Evolutionary conservation across 2,329 filamentous ascomycete species (phyloP), one percentile per base, ranked within the genome.

Genomic region (Nigrograna mackinnonii): DNA sequence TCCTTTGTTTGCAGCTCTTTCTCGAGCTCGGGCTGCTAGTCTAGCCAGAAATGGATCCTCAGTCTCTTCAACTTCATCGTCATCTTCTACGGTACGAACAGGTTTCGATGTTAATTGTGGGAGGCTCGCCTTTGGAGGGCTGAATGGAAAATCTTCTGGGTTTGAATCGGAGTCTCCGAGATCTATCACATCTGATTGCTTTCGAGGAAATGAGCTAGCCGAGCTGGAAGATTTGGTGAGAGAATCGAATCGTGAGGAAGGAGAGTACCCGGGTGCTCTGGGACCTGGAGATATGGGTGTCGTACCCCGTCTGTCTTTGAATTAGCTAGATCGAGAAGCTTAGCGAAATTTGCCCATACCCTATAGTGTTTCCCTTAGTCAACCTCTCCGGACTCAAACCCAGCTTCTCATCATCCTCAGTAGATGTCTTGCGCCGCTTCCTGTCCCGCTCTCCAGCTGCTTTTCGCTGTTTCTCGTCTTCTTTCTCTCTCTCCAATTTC

Each of bases 51-150:
- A 60, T n/a, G 57, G 60, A 6, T 65, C 37, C 12, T 44, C 43
- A 5, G 62, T 54, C 18, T 67, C 62, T 14, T 60, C 52, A 2
- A 56, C 51, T 43, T 70, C 64, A 22, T 67, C 60, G 6, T 60
- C 44, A 5, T 68, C 60, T 19, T 12, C 31, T 33, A 33, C 18
- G 31, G 31, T 17, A 11, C 49, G 37, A 16, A 41, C 40, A 13
- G 17, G 46, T 17, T 39, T 42, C 3, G 36, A 26, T 11, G 34
- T 33, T 35, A 37, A 41, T 21, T 22, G 37, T n/a, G 47, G 37
- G 38, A 46, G 42, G 4, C 22, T 31, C 17, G 14, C 35, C 21
- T 41, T 44, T 2, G 32, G 49, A 50, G n/a, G 47, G 34, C 26
- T 43, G 35, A 46, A 45, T 19, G 9, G 20, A 7, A 30, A 7